Base-by-base conservation (phyloP, 768 basidiomycete species). In the Lyophyllum semitale region DNA sequence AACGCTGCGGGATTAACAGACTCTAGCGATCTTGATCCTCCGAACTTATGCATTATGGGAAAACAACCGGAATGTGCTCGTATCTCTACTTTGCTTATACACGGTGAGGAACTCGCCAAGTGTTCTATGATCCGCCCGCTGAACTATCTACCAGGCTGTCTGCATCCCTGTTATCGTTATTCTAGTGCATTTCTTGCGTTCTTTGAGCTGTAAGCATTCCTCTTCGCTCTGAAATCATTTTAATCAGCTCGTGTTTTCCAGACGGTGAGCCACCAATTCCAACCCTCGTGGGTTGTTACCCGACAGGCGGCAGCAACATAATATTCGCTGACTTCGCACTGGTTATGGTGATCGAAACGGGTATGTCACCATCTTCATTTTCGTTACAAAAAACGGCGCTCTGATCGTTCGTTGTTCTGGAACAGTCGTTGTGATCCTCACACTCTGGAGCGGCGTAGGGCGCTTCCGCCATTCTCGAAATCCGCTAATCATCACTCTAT, bases 351-450 rank as follows among this genome's bases (percentile, higher is more conserved):
- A 25, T 41, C 17, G 54, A 55, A 43, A 43, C 47, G 11, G 43
- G 54, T 55, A 8, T 11, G 35, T 48, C 1, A 7, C 7, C 23
- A 7, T 30, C 13, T 38, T 12, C 22, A 7, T 17, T 4, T 17
- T 15, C n/a, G n/a, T n/a, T n/a, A n/a, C n/a, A n/a, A 26, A n/a
- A 23, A 12, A 25, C 8, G 26, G 13, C 33, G 3, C 3, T 22
- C 22, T 44, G 5, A 18, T 8, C 1, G n/a, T n/a, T 8, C 1
- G 3, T 12, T 18, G 17, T 22, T 44, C 9, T 2, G 9, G 17
- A n/a, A 3, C 43, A 69, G 68, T 59, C n/a, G 62, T 67, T 25
- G 66, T 69, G 66, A 42, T 53, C 1, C 53, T 65, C 23, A 66
- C 61, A 0, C 47, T 67, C 3, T 66, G 61, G 57, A 54, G 65